Percentiles rank a stretch among this genome's conserved stretches.
phyloP scores from a whole-genome alignment of 768 basidiomycete species.

The Trametes coccinea region DNA sequence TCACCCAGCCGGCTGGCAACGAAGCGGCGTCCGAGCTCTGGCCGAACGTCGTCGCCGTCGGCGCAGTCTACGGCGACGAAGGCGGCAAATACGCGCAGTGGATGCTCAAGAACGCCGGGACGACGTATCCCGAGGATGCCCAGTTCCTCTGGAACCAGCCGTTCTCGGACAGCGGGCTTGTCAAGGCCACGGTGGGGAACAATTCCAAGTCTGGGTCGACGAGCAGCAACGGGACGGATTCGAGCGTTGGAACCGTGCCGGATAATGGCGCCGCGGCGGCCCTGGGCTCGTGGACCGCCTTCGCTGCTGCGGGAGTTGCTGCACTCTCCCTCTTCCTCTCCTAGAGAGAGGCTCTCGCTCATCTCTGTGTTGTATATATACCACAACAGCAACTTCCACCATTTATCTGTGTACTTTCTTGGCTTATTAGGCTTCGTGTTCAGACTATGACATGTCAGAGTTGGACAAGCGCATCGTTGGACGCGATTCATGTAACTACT shows the following conservation, averaged over 20 bases:
- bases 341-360: not conserved
- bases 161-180: constrained; percentile 38
- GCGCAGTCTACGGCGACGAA: constrained; percentile 58
- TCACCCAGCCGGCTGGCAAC: constrained; percentile 42
- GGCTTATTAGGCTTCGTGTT: too few species aligned
- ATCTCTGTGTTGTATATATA: not conserved
- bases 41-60: constrained; percentile 59
- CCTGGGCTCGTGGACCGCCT: not conserved
- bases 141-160: constrained; percentile 60
- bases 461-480: too few species aligned
- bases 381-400: too few species aligned
- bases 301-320: constrained; percentile 1
- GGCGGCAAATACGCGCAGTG: constrained; percentile 54
- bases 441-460: too few species aligned
- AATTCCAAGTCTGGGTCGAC: not conserved
- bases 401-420: too few species aligned
- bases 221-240: not conserved
- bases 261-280: not conserved
- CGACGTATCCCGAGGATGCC: constrained; percentile 44
- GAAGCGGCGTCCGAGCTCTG: constrained; percentile 49
- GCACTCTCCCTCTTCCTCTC: not conserved
- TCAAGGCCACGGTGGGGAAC: constrained; percentile 1
- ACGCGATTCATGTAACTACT: too few species aligned
- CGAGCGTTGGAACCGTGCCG: too few species aligned
- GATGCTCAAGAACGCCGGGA: constrained; percentile 38